These are phyloP conservation scores for Aspergillus intermedius DNA, from an alignment of 2,329 filamentous ascomycete species.

Conservation along the genomic window DNA sequence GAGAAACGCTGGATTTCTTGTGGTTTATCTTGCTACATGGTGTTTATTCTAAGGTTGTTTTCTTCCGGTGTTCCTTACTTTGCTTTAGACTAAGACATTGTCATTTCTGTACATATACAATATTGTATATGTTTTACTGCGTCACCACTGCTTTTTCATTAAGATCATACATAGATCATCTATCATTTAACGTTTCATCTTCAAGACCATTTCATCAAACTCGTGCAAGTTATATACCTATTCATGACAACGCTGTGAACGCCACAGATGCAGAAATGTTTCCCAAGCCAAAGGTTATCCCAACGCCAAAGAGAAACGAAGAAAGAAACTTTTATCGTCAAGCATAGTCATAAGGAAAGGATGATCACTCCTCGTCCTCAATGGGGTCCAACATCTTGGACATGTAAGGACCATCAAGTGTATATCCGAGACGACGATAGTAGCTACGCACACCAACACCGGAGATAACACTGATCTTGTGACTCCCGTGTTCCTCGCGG, in stretches of 20 bases:
- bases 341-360: neutral
- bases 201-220: neutral
- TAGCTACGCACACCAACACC: constrained; percentile 94
- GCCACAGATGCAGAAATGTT: constrained; percentile 4
- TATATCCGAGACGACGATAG: constrained; percentile 88
- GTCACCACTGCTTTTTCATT: neutral
- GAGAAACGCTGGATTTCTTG: neutral
- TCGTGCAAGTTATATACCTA: neutral
- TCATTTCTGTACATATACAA: neutral
- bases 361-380: constrained; percentile 30
- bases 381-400: constrained; percentile 44
- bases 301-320: neutral
- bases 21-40: neutral
- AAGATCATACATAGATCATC: neutral
- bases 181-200: neutral
- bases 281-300: neutral
- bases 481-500: constrained; percentile 84
- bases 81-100: neutral
- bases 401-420: constrained; percentile 83
- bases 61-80: constrained; percentile 1
- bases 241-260: constrained; percentile 1
- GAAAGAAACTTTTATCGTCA: neutral
- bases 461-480: constrained; percentile 96
- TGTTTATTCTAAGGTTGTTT: neutral
- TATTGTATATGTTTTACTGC: neutral